Base-by-base conservation (phyloP, 2,329 filamentous ascomycete species). In the Apiospora pterosperma region DNA sequence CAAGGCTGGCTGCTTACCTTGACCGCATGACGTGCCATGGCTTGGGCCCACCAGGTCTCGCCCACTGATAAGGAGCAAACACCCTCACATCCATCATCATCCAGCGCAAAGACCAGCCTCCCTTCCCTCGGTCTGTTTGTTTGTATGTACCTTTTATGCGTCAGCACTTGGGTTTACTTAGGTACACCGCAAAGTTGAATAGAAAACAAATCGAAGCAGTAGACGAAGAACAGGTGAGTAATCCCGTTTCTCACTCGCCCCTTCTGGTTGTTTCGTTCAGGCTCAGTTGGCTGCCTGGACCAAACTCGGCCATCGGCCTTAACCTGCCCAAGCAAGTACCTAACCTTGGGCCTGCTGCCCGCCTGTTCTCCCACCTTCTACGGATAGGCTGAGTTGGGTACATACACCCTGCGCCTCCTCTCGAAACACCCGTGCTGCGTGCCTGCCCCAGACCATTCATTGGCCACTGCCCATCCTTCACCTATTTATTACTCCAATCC, bases 371-470 rank as follows among this genome's bases (percentile, higher is more conserved):
- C 48, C 48, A 55, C 48, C 48, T 55, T 55, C 48, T 55, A n/a
- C n/a, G n/a, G n/a, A n/a, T n/a, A 55, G 48, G 48, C 48, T n/a
- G 48, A 52, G 44, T 52, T 31, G 44, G 44, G 44, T n/a, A n/a
- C 44, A 34, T n/a, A n/a, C 44, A 34, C 28, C 62, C 62, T 28
- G 48, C 28, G 23, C 36, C 28, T 31, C 58, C 55, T 59, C 34
- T 63, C 44, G 48, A 55, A 55, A 55, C 48, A 55, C 44, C 62
- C 73, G 71, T 70, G 67, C 67, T 73, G 69, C 68, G 67, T 71
- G 74, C 72, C n/a, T 38, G 55, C 59, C 59, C 41, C 59, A 61
- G 59, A 61, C 59, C 59, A 61, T 48, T 36, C 59, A 61, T 48
- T 36, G 39, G 60, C 60, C 60, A 42, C 38, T 21, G 39, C 58